Conservation (phyloP, 2,329 filamentous ascomycete genomes). For the Cordyceps javanica region DNA sequence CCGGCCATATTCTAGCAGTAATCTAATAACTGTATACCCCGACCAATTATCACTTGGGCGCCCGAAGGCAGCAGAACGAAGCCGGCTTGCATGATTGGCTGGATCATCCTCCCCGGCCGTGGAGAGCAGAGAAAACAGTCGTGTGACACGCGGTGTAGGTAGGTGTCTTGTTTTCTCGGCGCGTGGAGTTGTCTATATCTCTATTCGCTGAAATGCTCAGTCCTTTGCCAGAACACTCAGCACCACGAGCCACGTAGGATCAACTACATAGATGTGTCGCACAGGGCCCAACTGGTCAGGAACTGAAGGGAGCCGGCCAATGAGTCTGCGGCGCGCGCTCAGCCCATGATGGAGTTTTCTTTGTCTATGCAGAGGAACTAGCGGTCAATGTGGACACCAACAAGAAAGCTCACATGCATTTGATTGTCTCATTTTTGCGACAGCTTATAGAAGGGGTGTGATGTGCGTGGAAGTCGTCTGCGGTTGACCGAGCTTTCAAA, state of each 20-base stretch:
- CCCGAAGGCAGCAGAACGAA: background rate
- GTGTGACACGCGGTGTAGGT: background rate
- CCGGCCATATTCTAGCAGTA: background rate
- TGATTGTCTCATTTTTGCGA: slow-evolving; percentile 1
- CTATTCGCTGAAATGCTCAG: background rate
- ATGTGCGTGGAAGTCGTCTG: background rate
- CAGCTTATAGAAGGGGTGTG: background rate
- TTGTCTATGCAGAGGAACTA: slow-evolving; percentile 1
- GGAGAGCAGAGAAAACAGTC: slow-evolving; percentile 1
- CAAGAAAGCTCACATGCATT: background rate
- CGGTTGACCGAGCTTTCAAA: background rate
- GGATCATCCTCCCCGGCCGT: background rate
- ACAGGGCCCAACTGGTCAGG: background rate
- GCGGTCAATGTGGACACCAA: slow-evolving; percentile 3
- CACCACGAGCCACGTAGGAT: background rate
- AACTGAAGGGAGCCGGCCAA: background rate
- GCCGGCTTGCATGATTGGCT: background rate
- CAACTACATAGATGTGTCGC: slow-evolving; percentile 8
- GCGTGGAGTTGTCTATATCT: background rate
- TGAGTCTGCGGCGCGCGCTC: background rate
- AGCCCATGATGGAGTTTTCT: background rate
- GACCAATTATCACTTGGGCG: background rate
- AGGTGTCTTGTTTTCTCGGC: slow-evolving; percentile 1
- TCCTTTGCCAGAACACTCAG: background rate
- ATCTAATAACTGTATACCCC: background rate